Conservation (phyloP, 306 rosid species). For the Pyrus betulifolia region DNA sequence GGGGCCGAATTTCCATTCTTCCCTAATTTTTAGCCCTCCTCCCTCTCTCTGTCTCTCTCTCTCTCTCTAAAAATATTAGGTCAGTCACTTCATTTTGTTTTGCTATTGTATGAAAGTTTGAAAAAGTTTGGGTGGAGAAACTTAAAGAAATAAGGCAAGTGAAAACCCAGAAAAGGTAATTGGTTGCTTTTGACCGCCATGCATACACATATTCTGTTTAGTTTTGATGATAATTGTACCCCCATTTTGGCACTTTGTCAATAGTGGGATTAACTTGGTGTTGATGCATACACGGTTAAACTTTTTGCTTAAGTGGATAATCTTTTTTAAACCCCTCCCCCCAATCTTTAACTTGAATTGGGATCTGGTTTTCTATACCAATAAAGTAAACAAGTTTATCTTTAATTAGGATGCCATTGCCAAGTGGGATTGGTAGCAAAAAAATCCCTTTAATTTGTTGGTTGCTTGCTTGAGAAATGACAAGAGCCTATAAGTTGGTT, state of each 20-base stretch:
- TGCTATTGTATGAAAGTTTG: background rate
- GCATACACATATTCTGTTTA: conserved; percentile 5
- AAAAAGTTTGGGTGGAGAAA: conserved; percentile 15
- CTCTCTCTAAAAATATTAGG: background rate
- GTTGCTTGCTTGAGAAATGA: conserved; percentile 20
- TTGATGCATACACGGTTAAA: background rate
- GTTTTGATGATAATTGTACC: conserved; percentile 19
- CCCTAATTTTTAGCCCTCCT: background rate
- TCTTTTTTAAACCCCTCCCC: conserved; percentile 22
- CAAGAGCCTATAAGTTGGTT: conserved; percentile 21
- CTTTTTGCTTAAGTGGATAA: conserved; percentile 41
- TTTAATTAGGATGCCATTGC: conserved; percentile 31
- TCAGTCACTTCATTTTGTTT: background rate
- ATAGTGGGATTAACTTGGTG: conserved; percentile 10
- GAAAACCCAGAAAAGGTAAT: conserved; percentile 18
- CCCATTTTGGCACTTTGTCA: conserved; percentile 10
- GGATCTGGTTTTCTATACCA: conserved; percentile 9
- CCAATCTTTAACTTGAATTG: conserved; percentile 8
- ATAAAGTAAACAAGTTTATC: conserved; percentile 46
- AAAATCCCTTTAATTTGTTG: background rate
- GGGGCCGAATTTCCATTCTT: conserved; percentile 19
- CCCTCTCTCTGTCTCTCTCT: conserved; percentile 1
- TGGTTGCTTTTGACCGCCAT: conserved; percentile 33
- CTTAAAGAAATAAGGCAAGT: conserved; percentile 12
- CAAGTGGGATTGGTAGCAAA: conserved; percentile 30